Evolutionary conservation across 23 red algal species (phyloP).

Genomic region (Gracilaria vermiculophylla): DNA sequence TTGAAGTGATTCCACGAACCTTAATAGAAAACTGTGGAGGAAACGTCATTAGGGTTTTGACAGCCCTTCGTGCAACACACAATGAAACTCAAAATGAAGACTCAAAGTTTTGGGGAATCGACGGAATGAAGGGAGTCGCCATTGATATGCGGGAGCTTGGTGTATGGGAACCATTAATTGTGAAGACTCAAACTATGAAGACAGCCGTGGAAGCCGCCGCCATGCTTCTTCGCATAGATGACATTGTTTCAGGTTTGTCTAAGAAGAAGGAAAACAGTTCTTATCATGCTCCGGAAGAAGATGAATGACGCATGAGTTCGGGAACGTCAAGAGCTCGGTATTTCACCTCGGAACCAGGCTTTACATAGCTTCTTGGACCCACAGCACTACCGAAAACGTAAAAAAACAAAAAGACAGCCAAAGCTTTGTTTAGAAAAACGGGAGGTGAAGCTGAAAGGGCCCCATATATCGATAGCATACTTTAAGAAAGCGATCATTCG

Average conservation of each 20-base stretch:
- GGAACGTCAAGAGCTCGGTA: not conserved
- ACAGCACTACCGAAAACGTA: not conserved
- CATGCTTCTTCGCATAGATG: constrained; percentile 97
- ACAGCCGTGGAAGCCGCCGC: constrained; percentile 95
- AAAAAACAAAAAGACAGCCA: not conserved
- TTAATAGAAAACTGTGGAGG: constrained; percentile 97
- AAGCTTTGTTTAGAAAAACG: not conserved
- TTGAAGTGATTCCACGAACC: constrained; percentile 98
- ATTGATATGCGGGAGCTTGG: constrained; percentile 78
- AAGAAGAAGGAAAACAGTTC: constrained; percentile 70
- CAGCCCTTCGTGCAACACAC: constrained; percentile 88
- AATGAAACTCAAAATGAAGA: constrained; percentile 43
- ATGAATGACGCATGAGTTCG: not conserved
- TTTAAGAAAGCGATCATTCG: no score
- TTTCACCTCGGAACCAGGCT: not conserved
- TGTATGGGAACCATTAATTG: constrained; percentile 84
- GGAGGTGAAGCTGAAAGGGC: not conserved
- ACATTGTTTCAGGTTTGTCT: constrained; percentile 88
- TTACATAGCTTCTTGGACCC: not conserved
- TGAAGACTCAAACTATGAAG: constrained; percentile 97
- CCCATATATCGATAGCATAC: no score
- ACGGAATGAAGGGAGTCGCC: constrained; percentile 87
- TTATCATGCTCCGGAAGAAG: not conserved
- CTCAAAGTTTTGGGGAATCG: constrained; percentile 79
- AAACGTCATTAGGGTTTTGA: constrained; percentile 91